Evolutionary conservation across 331 rosid genomes (phyloP), one percentile per base, ranked within the genome.

Genomic region (Pyrus hybrid): DNA sequence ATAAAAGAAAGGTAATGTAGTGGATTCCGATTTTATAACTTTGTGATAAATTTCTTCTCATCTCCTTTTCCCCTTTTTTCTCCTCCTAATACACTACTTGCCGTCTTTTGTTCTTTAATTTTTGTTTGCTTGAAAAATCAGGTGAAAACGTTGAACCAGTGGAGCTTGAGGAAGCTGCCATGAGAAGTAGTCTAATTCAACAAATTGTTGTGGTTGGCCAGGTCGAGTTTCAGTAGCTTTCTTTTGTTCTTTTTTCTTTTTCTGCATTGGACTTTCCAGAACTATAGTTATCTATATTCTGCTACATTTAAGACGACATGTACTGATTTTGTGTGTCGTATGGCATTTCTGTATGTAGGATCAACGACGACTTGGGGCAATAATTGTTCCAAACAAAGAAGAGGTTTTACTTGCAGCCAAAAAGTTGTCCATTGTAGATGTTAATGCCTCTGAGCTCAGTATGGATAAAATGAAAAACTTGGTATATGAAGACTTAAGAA

Each of bases 61-160:
- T 37, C 37, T 33, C 49, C n/a, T 63, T 57, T 80, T 14, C 60
- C n/a, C 32, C 47, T 25, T 16, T 67, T 61, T 77, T n/a, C 57
- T 23, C 6, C 29, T 75, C 54, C 63, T 49, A 28, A 49, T 28
- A 7, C 26, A 28, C 26, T 12, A 37, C 18, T 68, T 28, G 41
- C 35, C 33, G 12, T 69, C 25, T 74, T 64, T 58, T 57, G 49
- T 33, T 41, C 68, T n/a, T 74, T 69, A 70, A 80, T 66, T 74
- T 62, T 18, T 22, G 0, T 58, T 57, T 81, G 64, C 77, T 80
- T 79, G 66, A 51, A 35, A 72, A 71, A 68, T 81, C 65, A 94
- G 99, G 99, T 37, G 99, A 94, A 86, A 94, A 94, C 77, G 94
- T 91, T 70, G 99, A 94, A 79, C 99, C 99, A 0, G 86, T 37